A percentile compares a stretch with the other conserved stretches of the same genome.
Conservation (phyloP, 2,329 filamentous ascomycete species). For the Ceratocystis papillata region DNA sequence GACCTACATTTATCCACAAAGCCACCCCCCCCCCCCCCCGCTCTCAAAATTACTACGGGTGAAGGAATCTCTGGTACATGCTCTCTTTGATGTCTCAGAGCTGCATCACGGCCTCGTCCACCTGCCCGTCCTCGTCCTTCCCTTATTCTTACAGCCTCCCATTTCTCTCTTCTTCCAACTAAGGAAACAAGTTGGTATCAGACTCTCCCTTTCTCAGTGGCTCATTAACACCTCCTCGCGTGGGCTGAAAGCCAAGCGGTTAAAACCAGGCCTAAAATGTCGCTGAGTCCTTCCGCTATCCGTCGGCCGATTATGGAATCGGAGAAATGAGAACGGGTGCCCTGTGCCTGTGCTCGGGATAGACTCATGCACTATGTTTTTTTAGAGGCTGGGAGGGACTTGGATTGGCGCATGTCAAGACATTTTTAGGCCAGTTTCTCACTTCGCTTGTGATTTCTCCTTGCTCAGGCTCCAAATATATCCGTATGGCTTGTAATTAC, state of each 20-base stretch:
- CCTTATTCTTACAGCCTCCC: neutral
- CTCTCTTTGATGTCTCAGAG: constrained; percentile 9
- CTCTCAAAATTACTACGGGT: constrained; percentile 7
- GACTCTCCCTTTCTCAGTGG: neutral
- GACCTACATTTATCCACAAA: neutral
- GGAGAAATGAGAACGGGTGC: constrained; percentile 6
- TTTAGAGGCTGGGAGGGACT: neutral
- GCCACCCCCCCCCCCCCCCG: neutral
- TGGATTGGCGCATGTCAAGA: neutral
- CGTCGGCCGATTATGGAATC: neutral
- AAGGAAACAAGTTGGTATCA: neutral
- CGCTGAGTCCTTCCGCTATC: constrained; percentile 3
- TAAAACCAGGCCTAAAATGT: neutral
- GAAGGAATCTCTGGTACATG: neutral
- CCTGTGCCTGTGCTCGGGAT: neutral
- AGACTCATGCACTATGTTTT: neutral
- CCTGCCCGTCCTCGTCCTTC: neutral
- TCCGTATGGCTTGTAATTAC: neutral
- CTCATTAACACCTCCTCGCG: neutral
- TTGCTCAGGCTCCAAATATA: neutral
- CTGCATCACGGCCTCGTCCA: neutral
- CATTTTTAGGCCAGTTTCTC: neutral
- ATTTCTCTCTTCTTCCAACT: neutral
- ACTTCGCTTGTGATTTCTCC: neutral
- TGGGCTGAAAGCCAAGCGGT: constrained; percentile 1